A percentile compares a stretch with the other conserved stretches of the same genome.
These are phyloP conservation scores for Lathyrus oleraceus DNA, from an alignment of 306 rosid species.

Conservation along the genomic window DNA sequence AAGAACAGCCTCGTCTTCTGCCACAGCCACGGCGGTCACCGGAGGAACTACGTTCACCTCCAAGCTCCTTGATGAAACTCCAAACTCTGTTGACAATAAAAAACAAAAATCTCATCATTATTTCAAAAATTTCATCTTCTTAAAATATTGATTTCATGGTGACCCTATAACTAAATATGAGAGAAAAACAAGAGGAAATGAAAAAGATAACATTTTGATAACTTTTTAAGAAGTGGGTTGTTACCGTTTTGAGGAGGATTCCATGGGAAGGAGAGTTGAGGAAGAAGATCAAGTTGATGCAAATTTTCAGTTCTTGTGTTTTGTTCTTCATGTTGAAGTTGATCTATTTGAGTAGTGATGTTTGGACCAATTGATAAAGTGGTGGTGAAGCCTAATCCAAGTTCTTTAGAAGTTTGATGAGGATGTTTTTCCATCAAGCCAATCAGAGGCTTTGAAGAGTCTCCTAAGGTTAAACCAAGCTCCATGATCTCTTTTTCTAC, in stretches of 20 bases:
- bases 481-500: constrained; percentile 58
- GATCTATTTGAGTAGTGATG: constrained; percentile 15
- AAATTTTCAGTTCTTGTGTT: constrained; percentile 33
- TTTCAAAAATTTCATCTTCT: not conserved
- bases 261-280: constrained; percentile 70
- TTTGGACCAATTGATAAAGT: constrained; percentile 57
- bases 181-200: not conserved
- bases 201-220: not conserved
- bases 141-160: not conserved
- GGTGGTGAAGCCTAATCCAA: constrained; percentile 66
- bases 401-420: constrained; percentile 29
- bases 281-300: constrained; percentile 75
- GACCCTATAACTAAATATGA: not conserved
- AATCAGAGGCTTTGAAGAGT: constrained; percentile 57
- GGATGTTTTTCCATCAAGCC: constrained; percentile 47
- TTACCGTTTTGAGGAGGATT: constrained; percentile 51
- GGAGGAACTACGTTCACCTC: constrained; percentile 57
- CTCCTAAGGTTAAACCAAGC: constrained; percentile 83
- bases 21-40: not conserved
- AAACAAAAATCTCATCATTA: not conserved
- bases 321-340: constrained; percentile 17
- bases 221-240: not conserved
- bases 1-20: constrained; percentile 54
- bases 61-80: constrained; percentile 49
- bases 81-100: constrained; percentile 45